A percentile compares a stretch with the other conserved stretches of the same genome.
These are phyloP conservation scores for Populus tomentosa DNA, from an alignment of 441 rosid species.

Conservation along the genomic window DNA sequence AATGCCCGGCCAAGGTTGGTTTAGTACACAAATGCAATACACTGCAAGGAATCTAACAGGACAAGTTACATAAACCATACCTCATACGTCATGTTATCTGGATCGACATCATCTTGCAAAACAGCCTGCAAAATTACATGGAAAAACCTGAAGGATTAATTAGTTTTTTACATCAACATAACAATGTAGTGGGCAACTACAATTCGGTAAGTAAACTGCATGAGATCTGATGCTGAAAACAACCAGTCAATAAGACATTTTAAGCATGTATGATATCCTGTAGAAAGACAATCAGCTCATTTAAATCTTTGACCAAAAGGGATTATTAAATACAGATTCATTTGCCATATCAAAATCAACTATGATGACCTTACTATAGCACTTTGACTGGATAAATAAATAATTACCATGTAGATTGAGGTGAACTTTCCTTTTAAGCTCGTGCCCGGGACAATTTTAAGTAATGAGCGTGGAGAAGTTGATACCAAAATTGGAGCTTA, in stretches of 20 bases:
- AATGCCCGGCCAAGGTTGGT: not conserved
- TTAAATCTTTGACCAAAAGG: constrained; percentile 5
- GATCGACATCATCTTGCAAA: constrained; percentile 67
- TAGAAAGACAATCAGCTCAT: not conserved
- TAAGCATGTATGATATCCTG: not conserved
- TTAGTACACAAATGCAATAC: not conserved
- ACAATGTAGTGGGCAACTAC: constrained; percentile 4
- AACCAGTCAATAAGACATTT: not conserved
- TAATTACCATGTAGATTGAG: not conserved
- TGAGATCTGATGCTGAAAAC: constrained; percentile 4
- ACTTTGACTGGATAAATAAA: not conserved
- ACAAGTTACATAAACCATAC: constrained; percentile 31
- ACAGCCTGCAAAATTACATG: constrained; percentile 35
- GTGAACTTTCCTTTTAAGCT: not conserved
- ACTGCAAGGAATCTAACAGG: not conserved
- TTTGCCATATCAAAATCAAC: constrained; percentile 10
- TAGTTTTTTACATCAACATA: constrained; percentile 23
- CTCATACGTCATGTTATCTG: constrained; percentile 77
- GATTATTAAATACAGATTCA: not conserved
- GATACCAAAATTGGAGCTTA: not conserved
- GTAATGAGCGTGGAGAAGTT: not conserved
- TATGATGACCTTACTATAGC: constrained; percentile 7
- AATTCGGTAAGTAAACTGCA: not conserved
- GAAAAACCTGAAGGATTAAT: constrained; percentile 1
- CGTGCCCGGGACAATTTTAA: not conserved